Base-by-base conservation (phyloP, 768 basidiomycete species). In the Podaxis sp. region DNA sequence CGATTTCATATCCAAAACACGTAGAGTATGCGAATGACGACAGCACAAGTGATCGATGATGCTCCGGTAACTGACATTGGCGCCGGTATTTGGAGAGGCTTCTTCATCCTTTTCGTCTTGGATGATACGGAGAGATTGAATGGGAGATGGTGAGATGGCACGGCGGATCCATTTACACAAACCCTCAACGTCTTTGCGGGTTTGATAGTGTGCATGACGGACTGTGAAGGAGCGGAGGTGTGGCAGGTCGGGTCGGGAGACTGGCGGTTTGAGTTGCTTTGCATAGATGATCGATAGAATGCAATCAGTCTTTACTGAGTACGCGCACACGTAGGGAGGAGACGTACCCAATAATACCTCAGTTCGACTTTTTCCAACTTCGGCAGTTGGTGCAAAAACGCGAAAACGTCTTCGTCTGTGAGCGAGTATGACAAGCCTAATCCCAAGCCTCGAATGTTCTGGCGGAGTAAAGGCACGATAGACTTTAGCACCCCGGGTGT, bases 401-500 rank as follows among this genome's bases (percentile, higher is more conserved):
- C 57, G 67, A 84, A 85, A 3, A 85, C 75, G 60, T 87, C 82
- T 33, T 77, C 75, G 64, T 87, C 74, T 0, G 79, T 79, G 51
- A 88, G 74, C 1, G 86, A 86, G 67, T 87, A 88, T 0, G 86
- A 87, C 1, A 87, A 65, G 0, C 86, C 86, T 2, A 87, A 66
- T 2, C 80, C 77, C 48, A 87, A 72, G 12, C 76, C 70, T 9
- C 67, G 69, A 22, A 83, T 65, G 17, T 65, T 69, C 52, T 69
- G 51, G 46, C 71, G 63, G 1, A 84, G 57, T 36, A 76, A 73
- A 0, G 82, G 81, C 4, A 77, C 11, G 56, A 86, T 72, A 0
- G 78, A 76, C 19, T 73, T 78, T 2, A 88, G 72, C 2, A 87
- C 82, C 0, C 86, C 85, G 9, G 86, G 87, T 0, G 87, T 87